These are phyloP conservation scores for Vanderwaltozyma yarrowii DNA, from an alignment of 805 yeast genomes.

Conservation along the genomic window DNA sequence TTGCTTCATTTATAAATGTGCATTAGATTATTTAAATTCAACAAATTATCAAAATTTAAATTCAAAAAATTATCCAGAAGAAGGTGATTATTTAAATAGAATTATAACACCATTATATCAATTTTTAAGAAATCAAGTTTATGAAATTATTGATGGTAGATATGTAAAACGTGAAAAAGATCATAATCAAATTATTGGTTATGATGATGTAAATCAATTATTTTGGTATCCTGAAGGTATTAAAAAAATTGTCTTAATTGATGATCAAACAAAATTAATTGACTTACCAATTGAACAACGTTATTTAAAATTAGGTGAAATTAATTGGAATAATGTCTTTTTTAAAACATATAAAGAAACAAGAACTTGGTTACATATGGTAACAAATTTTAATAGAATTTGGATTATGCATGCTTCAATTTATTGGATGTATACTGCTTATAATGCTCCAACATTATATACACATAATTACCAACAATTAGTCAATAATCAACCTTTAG, in stretches of 20 bases:
- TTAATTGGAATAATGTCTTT: constrained; percentile 82
- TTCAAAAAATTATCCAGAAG: constrained; percentile 29
- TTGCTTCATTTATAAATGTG: constrained; percentile 79
- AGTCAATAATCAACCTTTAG: constrained; percentile 70
- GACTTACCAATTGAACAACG: constrained; percentile 87
- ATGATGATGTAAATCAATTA: constrained; percentile 96
- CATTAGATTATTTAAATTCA: constrained; percentile 77
- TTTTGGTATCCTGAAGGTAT: constrained; percentile 99
- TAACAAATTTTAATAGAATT: constrained; percentile 94
- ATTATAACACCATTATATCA: constrained; percentile 84
- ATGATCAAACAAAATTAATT: constrained; percentile 85
- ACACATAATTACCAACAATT: constrained; percentile 80
- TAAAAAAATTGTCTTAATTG: constrained; percentile 80
- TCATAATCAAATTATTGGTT: constrained; percentile 75
- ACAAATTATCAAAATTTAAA: constrained; percentile 77
- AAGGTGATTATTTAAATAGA: constrained; percentile 82
- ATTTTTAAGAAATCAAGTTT: constrained; percentile 70
- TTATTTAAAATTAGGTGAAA: constrained; percentile 79
- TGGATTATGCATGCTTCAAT: constrained; percentile 88
- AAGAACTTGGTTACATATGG: constrained; percentile 93
- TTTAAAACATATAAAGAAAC: constrained; percentile 93
- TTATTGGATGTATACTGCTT: constrained; percentile 92
- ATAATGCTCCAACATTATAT: constrained; percentile 83
- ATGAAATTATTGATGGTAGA: constrained; percentile 70
- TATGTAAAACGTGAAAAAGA: constrained; percentile 77